phyloP scores from a whole-genome alignment of 1,139 yeast genomes.

The Candida sanyaensis region DNA sequence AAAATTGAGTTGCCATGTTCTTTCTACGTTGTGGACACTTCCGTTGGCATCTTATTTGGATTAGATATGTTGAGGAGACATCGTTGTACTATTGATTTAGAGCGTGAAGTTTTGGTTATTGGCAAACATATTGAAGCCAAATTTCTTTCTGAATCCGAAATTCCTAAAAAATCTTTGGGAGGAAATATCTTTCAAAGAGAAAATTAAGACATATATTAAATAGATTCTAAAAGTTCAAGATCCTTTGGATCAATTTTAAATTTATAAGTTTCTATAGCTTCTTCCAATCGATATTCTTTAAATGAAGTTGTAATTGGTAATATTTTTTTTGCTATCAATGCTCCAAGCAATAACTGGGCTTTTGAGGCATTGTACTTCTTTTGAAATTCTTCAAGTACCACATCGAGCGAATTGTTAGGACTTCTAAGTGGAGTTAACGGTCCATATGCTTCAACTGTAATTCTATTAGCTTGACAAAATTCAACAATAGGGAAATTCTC shows the following conservation, averaged over 20 bases:
- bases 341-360: slow-evolving; percentile 36
- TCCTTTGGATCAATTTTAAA: background rate
- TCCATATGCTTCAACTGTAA: slow-evolving; percentile 66
- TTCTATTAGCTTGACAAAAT: slow-evolving; percentile 51
- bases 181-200: slow-evolving; percentile 15
- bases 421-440: slow-evolving; percentile 57
- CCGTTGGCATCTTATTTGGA: slow-evolving; percentile 68
- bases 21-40: slow-evolving; percentile 77
- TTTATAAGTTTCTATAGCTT: slow-evolving; percentile 8
- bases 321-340: slow-evolving; percentile 30
- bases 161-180: slow-evolving; percentile 46
- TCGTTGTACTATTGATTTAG: slow-evolving; percentile 78
- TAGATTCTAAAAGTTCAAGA: background rate
- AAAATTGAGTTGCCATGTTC: slow-evolving; percentile 65
- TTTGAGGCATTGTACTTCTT: slow-evolving; percentile 31
- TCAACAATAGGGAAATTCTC: slow-evolving; percentile 55
- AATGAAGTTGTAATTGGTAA: slow-evolving; percentile 72
- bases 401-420: slow-evolving; percentile 26
- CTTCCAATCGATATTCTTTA: slow-evolving; percentile 52
- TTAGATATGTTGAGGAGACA: slow-evolving; percentile 86
- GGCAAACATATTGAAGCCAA: slow-evolving; percentile 69
- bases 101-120: slow-evolving; percentile 63
- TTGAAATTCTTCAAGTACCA: slow-evolving; percentile 23
- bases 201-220: background rate
- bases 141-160: slow-evolving; percentile 74